Percentiles rank a stretch among this genome's conserved stretches.
Conservation (phyloP, 495 filamentous ascomycete genomes). For the Penicillium antarcticum region DNA sequence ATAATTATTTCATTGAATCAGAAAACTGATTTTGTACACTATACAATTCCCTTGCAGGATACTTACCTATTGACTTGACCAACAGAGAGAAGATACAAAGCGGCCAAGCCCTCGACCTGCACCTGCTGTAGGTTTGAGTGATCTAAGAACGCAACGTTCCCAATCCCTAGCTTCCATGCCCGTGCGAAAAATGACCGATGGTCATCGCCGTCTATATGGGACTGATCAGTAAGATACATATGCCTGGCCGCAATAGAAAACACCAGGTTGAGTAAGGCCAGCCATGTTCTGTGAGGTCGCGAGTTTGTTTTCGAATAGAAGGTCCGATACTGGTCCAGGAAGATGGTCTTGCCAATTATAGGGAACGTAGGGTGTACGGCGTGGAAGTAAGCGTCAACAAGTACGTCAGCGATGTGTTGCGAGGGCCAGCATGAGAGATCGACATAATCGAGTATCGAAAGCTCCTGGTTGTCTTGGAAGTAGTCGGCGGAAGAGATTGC, state of each 20-base stretch:
- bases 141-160: slow-evolving; percentile 43
- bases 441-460: slow-evolving; percentile 37
- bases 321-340: slow-evolving; percentile 37
- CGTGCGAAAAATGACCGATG: slow-evolving; percentile 55
- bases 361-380: slow-evolving; percentile 58
- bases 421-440: slow-evolving; percentile 49
- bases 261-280: slow-evolving; percentile 59
- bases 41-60: too few relatives aligned
- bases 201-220: slow-evolving; percentile 35
- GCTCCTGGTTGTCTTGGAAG: slow-evolving; percentile 52
- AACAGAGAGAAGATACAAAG: slow-evolving; percentile 51
- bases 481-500: slow-evolving; percentile 46
- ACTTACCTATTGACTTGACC: slow-evolving; percentile 52
- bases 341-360: slow-evolving; percentile 49
- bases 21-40: too few relatives aligned
- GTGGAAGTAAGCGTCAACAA: slow-evolving; percentile 54
- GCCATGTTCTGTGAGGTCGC: slow-evolving; percentile 48
- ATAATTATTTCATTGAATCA: background rate
- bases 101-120: slow-evolving; percentile 45
- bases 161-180: slow-evolving; percentile 57
- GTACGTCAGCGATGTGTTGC: slow-evolving; percentile 45
- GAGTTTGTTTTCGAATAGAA: slow-evolving; percentile 33
- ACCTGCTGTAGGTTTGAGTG: slow-evolving; percentile 52
- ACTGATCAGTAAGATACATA: slow-evolving; percentile 35
- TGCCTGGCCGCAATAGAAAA: slow-evolving; percentile 61